Conservation (phyloP, 371 early-diverging fungal species). For the Rhizomucor pusillus region DNA sequence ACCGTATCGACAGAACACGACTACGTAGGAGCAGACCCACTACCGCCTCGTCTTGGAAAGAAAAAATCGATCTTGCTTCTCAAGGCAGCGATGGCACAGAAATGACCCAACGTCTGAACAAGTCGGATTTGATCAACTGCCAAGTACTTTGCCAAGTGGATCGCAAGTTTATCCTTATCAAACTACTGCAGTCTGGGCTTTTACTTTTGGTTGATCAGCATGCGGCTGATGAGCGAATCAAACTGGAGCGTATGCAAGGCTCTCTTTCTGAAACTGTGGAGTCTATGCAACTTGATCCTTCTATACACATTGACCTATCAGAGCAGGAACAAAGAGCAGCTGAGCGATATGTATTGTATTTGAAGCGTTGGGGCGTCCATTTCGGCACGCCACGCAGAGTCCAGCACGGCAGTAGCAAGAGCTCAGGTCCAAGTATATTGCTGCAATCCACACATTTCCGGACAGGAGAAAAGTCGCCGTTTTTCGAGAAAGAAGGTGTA, state of each 20-base stretch:
- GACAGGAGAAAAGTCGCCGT: slow-evolving; percentile 8
- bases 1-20: no score
- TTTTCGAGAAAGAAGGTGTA: slow-evolving; percentile 1
- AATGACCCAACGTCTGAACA: slow-evolving; percentile 29
- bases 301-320: slow-evolving; percentile 42
- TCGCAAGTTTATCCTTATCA: slow-evolving; percentile 60
- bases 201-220: slow-evolving; percentile 79
- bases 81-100: background rate
- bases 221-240: slow-evolving; percentile 82
- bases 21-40: no score
- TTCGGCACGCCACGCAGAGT: slow-evolving; percentile 2
- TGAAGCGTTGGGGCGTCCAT: slow-evolving; percentile 65
- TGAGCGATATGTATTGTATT: slow-evolving; percentile 19
- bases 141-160: slow-evolving; percentile 67
- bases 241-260: slow-evolving; percentile 58
- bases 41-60: background rate
- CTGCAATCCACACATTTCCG: slow-evolving; percentile 12
- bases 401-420: background rate
- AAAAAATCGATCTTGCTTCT: background rate
- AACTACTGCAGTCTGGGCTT: slow-evolving; percentile 13
- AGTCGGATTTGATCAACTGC: slow-evolving; percentile 24
- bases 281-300: slow-evolving; percentile 47
- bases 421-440: slow-evolving; percentile 28
- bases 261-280: slow-evolving; percentile 18
- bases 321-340: slow-evolving; percentile 35